A percentile compares a stretch with the other conserved stretches of the same genome.
phyloP scores from a whole-genome alignment of 1,139 yeast species.

The Yamadazyma oceani region DNA sequence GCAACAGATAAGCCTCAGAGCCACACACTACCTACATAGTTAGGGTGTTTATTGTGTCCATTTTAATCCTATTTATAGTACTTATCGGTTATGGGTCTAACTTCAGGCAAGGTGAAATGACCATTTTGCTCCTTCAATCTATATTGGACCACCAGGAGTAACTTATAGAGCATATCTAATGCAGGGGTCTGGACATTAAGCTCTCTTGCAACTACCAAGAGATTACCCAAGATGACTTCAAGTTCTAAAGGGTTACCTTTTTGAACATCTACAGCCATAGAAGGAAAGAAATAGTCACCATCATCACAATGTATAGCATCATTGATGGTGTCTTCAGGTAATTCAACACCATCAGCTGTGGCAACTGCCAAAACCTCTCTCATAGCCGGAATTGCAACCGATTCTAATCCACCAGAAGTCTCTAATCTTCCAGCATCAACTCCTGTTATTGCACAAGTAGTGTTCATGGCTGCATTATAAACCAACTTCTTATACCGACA shows the following conservation, averaged over 20 bases:
- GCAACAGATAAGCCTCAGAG: no score
- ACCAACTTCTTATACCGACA: constrained; percentile 35
- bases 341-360: constrained; percentile 21
- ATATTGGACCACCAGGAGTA: constrained; percentile 39
- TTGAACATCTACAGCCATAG: constrained; percentile 37
- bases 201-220: constrained; percentile 14
- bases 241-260: constrained; percentile 31
- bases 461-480: constrained; percentile 37
- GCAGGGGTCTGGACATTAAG: constrained; percentile 15
- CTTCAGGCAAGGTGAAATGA: constrained; percentile 10
- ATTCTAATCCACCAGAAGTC: constrained; percentile 4
- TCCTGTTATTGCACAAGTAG: constrained; percentile 32
- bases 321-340: constrained; percentile 13
- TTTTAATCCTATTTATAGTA: constrained; percentile 9
- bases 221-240: constrained; percentile 30
- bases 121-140: constrained; percentile 15
- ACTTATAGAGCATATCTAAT: constrained; percentile 30
- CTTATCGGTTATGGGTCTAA: constrained; percentile 12
- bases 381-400: constrained; percentile 24
- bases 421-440: constrained; percentile 27
- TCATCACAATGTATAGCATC: constrained; percentile 20
- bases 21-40: no score
- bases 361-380: constrained; percentile 21
- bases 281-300: constrained; percentile 25
- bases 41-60: no score